Base-by-base conservation (phyloP, 305 asterid genomes). In the Ajuga reptans region DNA sequence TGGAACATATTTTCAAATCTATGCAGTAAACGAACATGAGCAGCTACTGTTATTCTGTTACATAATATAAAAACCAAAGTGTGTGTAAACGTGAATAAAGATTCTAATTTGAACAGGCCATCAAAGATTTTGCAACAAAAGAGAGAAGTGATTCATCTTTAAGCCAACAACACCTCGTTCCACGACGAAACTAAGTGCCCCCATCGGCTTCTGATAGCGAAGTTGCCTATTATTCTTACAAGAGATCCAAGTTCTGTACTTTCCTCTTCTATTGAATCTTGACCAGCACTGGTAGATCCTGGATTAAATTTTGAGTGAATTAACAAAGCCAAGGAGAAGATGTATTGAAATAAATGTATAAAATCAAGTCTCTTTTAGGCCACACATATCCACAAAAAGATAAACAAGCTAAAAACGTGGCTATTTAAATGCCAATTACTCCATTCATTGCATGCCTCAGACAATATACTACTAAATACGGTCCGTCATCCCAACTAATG, bases 161-260 rank as follows among this genome's bases (percentile, higher is more conserved):
- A 50, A 36, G 69, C 31, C 55, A 57, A 56, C 6, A 47, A 57
- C 6, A 66, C 18, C 77, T 54, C 60, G 16, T 42, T 27, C 57
- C 53, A 31, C n/a, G 17, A 7, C 10, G 14, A 54, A 43, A n/a
- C 51, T 16, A 53, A 55, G 15, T 31, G 58, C 39, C 65, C 9
- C 56, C 34, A n/a, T 50, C 4, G 42, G 11, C 17, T 37, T 55
- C 39, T 9, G 62, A 64, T 57, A 58, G 50, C 12, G 52, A 39
- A 58, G 27, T 21, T 36, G 53, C 58, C 14, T 34, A 16, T 21
- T n/a, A 4, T 62, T 11, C 36, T 50, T 41, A 18, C 5, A 10
- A 33, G 41, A 11, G 12, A 59, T 27, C 39, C 33, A 52, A 37
- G 15, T 39, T 16, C 43, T 15, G 5, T 41, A 46, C 52, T 55